These are phyloP conservation scores for Berberis thunbergii DNA, from an alignment of 164 flowering plant genomes.

Conservation along the genomic window DNA sequence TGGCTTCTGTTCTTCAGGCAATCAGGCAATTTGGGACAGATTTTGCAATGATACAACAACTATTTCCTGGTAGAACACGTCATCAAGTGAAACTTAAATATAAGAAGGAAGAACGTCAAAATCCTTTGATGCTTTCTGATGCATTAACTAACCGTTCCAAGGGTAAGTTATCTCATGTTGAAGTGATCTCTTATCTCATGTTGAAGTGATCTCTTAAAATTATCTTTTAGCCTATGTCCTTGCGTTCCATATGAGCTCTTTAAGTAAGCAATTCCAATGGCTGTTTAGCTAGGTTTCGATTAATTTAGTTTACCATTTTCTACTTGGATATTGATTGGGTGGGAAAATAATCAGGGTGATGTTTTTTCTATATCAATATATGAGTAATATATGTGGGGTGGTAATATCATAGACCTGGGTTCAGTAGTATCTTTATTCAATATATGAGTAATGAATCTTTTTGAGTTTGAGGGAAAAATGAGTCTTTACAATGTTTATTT, in stretches of 20 bases:
- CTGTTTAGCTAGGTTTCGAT: no score
- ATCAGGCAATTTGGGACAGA: conserved; percentile 64
- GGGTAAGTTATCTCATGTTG: conserved; percentile 28
- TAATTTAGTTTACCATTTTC: not conserved
- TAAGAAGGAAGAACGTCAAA: conserved; percentile 74
- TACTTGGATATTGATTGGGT: not conserved
- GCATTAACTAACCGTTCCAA: conserved; percentile 54
- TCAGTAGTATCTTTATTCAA: not conserved
- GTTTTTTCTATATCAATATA: not conserved
- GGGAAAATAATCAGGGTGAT: not conserved
- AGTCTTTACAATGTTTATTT: no score
- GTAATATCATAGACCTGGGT: not conserved
- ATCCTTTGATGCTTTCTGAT: conserved; percentile 58
- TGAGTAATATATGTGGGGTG: not conserved
- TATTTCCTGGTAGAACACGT: conserved; percentile 72
- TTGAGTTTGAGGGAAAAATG: no score
- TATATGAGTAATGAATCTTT: no score
- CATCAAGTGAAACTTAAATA: conserved; percentile 61
- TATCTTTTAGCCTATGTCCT: not conserved
- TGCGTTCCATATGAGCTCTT: not conserved
- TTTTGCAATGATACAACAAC: conserved; percentile 71
- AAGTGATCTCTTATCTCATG: not conserved
- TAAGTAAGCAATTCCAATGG: no score
- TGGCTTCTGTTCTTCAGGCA: conserved; percentile 23
- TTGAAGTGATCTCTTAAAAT: not conserved